phyloP scores from a whole-genome alignment of 306 rosid genomes.

The Hippophae tibetana region DNA sequence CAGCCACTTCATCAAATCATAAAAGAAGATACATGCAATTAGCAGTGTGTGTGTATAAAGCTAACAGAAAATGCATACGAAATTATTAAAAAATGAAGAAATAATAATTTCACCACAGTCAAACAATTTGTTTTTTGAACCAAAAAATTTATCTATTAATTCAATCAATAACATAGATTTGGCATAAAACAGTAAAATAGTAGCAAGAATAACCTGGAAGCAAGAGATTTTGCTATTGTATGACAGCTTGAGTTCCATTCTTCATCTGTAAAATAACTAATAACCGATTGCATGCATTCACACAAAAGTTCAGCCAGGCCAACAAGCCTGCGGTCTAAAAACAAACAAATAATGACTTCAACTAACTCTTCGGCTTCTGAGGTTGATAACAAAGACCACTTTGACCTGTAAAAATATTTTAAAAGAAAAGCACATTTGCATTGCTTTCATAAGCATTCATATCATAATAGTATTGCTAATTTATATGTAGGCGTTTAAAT shows the following conservation, averaged over 20 bases:
- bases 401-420: slow-evolving; percentile 42
- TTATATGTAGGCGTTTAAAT: slow-evolving; percentile 6
- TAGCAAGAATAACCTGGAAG: slow-evolving; percentile 51
- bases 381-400: slow-evolving; percentile 41
- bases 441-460: slow-evolving; percentile 6
- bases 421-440: slow-evolving; percentile 5
- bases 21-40: no score
- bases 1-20: no score
- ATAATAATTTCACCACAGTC: neutral
- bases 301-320: slow-evolving; percentile 56
- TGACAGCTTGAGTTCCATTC: slow-evolving; percentile 73
- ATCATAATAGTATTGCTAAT: slow-evolving; percentile 4
- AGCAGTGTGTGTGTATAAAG: no score
- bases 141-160: neutral
- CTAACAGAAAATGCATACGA: no score
- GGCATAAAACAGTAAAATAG: slow-evolving; percentile 5
- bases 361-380: slow-evolving; percentile 71
- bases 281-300: slow-evolving; percentile 53
- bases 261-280: slow-evolving; percentile 58
- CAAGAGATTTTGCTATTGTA: slow-evolving; percentile 68
- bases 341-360: slow-evolving; percentile 60
- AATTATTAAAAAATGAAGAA: neutral
- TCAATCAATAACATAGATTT: neutral
- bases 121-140: neutral
- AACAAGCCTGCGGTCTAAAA: slow-evolving; percentile 64